These are phyloP conservation scores for Penicillium sp. DNA, from an alignment of 2,329 filamentous ascomycete species.

Conservation along the genomic window DNA sequence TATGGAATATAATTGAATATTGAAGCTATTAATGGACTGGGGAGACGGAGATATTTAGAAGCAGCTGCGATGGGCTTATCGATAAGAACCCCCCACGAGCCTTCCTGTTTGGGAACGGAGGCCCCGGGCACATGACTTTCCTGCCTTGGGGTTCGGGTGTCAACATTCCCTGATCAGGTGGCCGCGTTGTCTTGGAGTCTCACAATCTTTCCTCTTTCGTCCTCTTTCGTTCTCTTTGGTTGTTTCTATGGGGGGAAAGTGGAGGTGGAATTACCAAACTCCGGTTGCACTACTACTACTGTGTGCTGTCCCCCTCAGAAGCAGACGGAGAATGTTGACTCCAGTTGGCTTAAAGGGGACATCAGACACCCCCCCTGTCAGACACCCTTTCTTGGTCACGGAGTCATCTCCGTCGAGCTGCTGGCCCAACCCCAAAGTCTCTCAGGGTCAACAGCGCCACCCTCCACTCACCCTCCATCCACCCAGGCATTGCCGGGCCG, in stretches of 20 bases:
- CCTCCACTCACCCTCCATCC: not conserved
- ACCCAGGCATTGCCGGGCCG: slow-evolving; percentile 5
- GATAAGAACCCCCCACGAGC: slow-evolving; percentile 30
- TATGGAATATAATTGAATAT: not conserved
- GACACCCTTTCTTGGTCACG: slow-evolving; percentile 12
- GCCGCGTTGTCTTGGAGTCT: not conserved
- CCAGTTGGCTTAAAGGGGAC: not conserved
- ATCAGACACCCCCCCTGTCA: not conserved
- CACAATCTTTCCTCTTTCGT: too few relatives aligned
- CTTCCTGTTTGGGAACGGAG: slow-evolving; percentile 29
- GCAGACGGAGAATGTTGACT: slow-evolving; percentile 4
- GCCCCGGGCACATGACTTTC: slow-evolving; percentile 18
- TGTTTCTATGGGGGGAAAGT: not conserved
- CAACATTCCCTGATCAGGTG: slow-evolving; percentile 5
- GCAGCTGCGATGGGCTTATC: slow-evolving; percentile 20
- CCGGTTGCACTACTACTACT: not conserved
- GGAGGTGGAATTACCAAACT: not conserved
- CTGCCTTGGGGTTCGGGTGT: slow-evolving; percentile 2
- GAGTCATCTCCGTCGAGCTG: slow-evolving; percentile 12
- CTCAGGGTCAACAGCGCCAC: not conserved
- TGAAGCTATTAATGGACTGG: not conserved
- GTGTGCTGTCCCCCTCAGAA: not conserved
- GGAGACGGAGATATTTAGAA: slow-evolving; percentile 23
- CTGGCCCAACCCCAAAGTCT: slow-evolving; percentile 9
- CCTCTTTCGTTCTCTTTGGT: not conserved